phyloP scores from a whole-genome alignment of 176 grass and related monocot species.

The Eleusine coracana region DNA sequence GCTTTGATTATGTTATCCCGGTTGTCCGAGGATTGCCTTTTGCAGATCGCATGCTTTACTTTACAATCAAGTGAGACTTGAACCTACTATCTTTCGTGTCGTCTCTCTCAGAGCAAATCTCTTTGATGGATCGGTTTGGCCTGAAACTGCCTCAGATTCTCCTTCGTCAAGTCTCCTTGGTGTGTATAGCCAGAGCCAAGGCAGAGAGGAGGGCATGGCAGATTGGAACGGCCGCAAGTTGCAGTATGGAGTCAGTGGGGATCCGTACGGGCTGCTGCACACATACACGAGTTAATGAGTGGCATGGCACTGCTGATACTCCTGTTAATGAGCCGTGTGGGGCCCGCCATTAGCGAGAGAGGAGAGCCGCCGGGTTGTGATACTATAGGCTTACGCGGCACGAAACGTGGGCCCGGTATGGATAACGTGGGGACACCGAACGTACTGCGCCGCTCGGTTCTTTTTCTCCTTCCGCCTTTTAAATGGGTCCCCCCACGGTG shows the following conservation, averaged over 20 bases:
- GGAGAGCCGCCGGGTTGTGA: background rate
- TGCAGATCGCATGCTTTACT: conserved; percentile 4
- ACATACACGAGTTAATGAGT: background rate
- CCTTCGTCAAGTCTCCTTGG: background rate
- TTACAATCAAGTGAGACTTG: background rate
- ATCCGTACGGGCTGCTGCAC: background rate
- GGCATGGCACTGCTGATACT: background rate
- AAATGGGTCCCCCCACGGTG: background rate
- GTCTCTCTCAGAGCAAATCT: background rate
- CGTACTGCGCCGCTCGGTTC: background rate
- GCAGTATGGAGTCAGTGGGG: background rate
- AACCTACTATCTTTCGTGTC: background rate
- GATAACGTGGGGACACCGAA: conserved; percentile 21
- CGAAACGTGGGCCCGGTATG: background rate
- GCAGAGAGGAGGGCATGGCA: background rate
- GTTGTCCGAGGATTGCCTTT: conserved; percentile 41
- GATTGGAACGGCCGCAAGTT: background rate
- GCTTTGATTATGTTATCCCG: conserved; percentile 43
- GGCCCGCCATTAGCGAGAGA: background rate
- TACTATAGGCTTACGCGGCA: background rate
- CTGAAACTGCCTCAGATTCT: background rate
- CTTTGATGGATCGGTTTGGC: background rate
- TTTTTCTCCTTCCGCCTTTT: background rate
- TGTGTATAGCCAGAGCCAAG: background rate
- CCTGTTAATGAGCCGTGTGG: background rate